phyloP scores from a whole-genome alignment of 495 filamentous ascomycete species.

The Hyaloscypha hepaticicola region DNA sequence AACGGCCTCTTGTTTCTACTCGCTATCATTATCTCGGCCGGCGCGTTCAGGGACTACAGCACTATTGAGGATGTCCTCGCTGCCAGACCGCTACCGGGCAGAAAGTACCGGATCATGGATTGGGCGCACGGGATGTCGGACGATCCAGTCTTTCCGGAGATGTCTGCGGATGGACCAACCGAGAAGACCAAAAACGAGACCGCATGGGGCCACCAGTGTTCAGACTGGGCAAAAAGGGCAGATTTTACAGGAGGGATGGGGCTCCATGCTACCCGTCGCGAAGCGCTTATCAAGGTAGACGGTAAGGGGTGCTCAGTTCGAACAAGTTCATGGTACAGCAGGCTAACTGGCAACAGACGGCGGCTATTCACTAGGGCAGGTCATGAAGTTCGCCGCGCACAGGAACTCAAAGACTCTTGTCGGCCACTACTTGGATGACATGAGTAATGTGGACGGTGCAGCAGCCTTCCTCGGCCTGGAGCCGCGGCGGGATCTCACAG shows the following conservation, averaged over 20 bases:
- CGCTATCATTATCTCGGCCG: slow-evolving; percentile 19
- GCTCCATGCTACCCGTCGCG: slow-evolving; percentile 18
- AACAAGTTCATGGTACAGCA: slow-evolving; percentile 10
- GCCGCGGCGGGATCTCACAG: slow-evolving; percentile 20
- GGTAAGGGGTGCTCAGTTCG: slow-evolving; percentile 2
- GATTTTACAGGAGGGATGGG: slow-evolving; percentile 16
- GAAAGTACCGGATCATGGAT: slow-evolving; percentile 24
- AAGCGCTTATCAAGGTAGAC: slow-evolving; percentile 24
- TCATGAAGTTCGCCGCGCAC: slow-evolving; percentile 29
- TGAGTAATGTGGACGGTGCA: slow-evolving; percentile 26
- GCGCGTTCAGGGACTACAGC: slow-evolving; percentile 13
- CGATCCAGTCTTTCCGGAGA: slow-evolving; percentile 20
- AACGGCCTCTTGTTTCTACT: slow-evolving; percentile 20
- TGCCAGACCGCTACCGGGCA: slow-evolving; percentile 9
- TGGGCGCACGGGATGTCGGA: slow-evolving; percentile 15
- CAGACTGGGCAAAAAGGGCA: slow-evolving; percentile 20
- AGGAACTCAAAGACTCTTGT: slow-evolving; percentile 27
- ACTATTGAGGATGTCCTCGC: slow-evolving; percentile 18
- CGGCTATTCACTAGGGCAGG: slow-evolving; percentile 28
- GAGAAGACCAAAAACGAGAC: slow-evolving; percentile 25
- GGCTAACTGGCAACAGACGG: slow-evolving; percentile 23
- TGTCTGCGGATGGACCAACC: slow-evolving; percentile 20
- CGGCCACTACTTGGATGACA: slow-evolving; percentile 29
- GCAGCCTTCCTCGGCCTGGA: slow-evolving; percentile 21
- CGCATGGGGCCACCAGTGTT: slow-evolving; percentile 18